Conservation (phyloP, 129 eudicot genomes). For the Arctium lappa region DNA sequence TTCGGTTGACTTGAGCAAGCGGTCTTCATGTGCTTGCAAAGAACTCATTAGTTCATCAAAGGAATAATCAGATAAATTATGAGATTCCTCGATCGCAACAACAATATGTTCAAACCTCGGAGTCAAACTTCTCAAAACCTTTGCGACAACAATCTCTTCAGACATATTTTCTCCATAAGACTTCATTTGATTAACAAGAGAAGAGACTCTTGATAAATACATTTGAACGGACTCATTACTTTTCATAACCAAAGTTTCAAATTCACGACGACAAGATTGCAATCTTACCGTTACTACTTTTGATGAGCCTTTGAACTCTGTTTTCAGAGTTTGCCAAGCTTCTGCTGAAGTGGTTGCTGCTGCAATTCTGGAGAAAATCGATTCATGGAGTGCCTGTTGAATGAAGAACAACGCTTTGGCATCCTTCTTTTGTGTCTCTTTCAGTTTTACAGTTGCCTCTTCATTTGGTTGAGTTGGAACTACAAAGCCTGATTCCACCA, state of each 20-base stretch:
- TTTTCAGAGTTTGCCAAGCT: neutral
- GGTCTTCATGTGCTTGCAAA: constrained; percentile 1
- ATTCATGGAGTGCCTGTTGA: no score
- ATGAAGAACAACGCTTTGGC: no score
- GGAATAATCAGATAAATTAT: neutral
- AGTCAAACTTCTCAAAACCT: neutral
- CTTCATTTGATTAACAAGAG: neutral
- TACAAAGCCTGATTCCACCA: no score
- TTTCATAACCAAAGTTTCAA: neutral
- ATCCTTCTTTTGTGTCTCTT: no score
- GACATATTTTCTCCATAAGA: neutral
- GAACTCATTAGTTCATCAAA: constrained; percentile 5
- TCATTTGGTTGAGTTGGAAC: no score
- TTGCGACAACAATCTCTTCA: neutral
- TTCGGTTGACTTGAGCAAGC: neutral
- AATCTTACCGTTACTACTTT: neutral
- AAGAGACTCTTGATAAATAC: neutral
- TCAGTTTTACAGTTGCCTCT: no score
- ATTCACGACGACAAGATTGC: neutral
- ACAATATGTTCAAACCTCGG: neutral
- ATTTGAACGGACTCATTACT: neutral
- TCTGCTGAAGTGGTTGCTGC: neutral
- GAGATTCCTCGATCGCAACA: neutral
- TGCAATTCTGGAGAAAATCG: no score
- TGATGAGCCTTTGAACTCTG: neutral